Conservation (phyloP, 257 asterid genomes). For the Rhazya stricta region DNA sequence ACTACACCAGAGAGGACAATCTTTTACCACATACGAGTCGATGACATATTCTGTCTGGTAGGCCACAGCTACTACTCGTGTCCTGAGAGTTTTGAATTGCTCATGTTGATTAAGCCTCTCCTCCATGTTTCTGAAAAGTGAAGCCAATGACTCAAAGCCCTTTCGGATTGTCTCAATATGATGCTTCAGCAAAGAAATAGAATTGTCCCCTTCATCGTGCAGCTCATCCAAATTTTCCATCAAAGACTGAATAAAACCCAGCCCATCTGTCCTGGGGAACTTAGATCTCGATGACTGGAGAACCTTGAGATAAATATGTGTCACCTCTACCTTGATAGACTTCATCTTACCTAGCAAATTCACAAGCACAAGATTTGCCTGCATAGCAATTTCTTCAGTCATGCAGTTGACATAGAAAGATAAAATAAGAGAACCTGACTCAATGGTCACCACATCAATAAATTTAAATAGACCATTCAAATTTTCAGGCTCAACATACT, state of each 20-base stretch:
- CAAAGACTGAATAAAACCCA: neutral
- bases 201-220: neutral
- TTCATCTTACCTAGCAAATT: neutral
- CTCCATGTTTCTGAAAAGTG: conserved; percentile 3
- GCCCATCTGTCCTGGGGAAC: neutral
- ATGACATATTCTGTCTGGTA: conserved; percentile 1
- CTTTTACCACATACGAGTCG: neutral
- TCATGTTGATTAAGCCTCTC: neutral
- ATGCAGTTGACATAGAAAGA: neutral
- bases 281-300: neutral
- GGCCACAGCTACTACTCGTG: neutral
- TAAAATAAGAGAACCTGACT: neutral
- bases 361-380: neutral
- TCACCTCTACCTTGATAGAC: neutral
- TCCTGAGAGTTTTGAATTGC: neutral
- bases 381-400: neutral
- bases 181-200: neutral
- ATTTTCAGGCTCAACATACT: neutral
- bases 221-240: conserved; percentile 33
- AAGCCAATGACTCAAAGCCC: conserved; percentile 10
- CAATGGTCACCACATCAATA: neutral
- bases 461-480: neutral
- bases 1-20: neutral
- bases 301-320: neutral
- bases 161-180: neutral